Conservation (phyloP, 1,284 basidiomycete species). For the Albatrellus sp. region DNA sequence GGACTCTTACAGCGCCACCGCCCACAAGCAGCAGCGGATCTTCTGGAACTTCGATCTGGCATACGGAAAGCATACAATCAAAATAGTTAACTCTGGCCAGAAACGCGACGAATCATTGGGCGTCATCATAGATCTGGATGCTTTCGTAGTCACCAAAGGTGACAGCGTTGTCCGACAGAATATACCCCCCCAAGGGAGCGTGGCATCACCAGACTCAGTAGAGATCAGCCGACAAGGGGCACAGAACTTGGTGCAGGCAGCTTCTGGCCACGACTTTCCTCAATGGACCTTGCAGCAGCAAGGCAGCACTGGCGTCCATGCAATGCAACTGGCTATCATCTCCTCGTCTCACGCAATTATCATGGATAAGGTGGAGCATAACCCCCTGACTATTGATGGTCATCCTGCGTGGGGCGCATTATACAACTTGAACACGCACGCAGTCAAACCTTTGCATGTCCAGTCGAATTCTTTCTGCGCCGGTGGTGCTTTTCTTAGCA, state of each 20-base stretch:
- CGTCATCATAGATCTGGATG: slow-evolving; percentile 43
- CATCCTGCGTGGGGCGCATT: slow-evolving; percentile 72
- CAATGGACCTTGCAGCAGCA: slow-evolving; percentile 40
- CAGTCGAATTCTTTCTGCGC: slow-evolving; percentile 84
- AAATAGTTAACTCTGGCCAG: slow-evolving; percentile 43
- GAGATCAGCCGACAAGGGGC: not conserved
- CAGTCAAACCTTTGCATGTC: slow-evolving; percentile 50
- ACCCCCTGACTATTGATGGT: slow-evolving; percentile 57
- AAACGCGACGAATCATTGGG: slow-evolving; percentile 22
- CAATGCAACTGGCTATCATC: slow-evolving; percentile 70
- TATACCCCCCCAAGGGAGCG: not conserved
- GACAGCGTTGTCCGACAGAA: not conserved
- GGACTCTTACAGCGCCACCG: slow-evolving; percentile 29
- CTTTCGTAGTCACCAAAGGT: slow-evolving; percentile 49
- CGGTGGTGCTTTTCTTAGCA: slow-evolving; percentile 63
- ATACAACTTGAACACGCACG: slow-evolving; percentile 55
- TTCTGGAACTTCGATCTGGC: slow-evolving; percentile 48
- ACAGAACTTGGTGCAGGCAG: slow-evolving; percentile 10
- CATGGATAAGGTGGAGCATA: slow-evolving; percentile 79
- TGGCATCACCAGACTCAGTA: too few species aligned
- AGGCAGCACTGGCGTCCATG: slow-evolving; percentile 67
- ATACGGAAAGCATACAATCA: slow-evolving; percentile 44
- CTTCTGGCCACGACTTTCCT: slow-evolving; percentile 8
- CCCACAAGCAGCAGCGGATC: slow-evolving; percentile 45
- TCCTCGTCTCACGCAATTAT: slow-evolving; percentile 61